Percentiles rank a stretch among this genome's conserved stretches.
Evolutionary conservation across 345 rosid species (phyloP).

Genomic region (Zanthoxylum bungeanum): DNA sequence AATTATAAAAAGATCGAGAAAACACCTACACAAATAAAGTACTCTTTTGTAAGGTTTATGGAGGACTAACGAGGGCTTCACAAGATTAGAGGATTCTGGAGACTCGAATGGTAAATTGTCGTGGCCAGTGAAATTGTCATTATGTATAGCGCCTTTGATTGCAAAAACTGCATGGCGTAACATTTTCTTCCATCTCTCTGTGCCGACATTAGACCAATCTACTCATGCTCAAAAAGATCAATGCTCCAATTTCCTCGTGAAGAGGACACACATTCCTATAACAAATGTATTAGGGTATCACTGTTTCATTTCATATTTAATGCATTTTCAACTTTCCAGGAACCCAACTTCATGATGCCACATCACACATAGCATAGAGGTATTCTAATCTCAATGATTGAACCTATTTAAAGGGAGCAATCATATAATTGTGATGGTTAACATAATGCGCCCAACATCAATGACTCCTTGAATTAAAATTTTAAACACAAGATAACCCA

Average conservation of each 20-base stretch:
- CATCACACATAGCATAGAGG: no score
- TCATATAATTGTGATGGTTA: background rate
- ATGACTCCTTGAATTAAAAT: constrained; percentile 6
- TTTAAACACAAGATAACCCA: background rate
- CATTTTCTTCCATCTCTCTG: constrained; percentile 96
- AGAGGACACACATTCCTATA: background rate
- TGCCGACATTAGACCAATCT: constrained; percentile 92
- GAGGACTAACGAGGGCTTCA: constrained; percentile 76
- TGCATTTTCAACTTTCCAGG: no score
- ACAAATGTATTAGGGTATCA: no score
- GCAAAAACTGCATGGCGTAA: constrained; percentile 92
- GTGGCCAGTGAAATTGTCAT: no score
- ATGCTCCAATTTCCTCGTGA: background rate
- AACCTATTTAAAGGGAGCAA: no score
- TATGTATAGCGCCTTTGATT: constrained; percentile 95
- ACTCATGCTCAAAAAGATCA: constrained; percentile 85
- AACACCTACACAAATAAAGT: no score
- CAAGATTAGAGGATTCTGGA: constrained; percentile 63
- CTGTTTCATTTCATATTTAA: no score
- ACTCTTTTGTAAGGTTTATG: constrained; percentile 36
- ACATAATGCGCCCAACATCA: background rate
- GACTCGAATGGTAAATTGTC: constrained; percentile 90
- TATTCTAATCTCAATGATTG: no score
- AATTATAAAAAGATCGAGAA: no score
- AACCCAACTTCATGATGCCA: no score